Percentiles rank a stretch among this genome's conserved stretches.
Evolutionary conservation across 257 asterid genomes (phyloP).

Genomic region (Plantago major): DNA sequence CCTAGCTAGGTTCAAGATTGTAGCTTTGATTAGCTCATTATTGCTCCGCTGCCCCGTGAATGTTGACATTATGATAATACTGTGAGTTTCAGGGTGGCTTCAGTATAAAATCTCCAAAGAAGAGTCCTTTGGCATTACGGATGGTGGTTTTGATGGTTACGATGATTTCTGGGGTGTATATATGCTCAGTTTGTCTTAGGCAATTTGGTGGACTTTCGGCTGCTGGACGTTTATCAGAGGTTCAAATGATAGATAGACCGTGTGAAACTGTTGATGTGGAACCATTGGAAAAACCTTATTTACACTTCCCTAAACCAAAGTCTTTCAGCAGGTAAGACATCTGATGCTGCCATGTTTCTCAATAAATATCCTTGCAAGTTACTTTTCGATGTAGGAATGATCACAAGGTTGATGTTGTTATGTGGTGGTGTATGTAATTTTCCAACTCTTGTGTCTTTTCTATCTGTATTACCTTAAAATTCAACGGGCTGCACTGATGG

Average conservation of each 20-base stretch:
- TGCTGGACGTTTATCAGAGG: slow-evolving; percentile 29
- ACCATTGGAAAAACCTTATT: slow-evolving; percentile 51
- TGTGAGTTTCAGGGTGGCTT: slow-evolving; percentile 61
- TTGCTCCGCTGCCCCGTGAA: no score
- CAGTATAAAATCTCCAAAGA: slow-evolving; percentile 52
- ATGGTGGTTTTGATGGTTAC: slow-evolving; percentile 67
- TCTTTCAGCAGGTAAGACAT: slow-evolving; percentile 64
- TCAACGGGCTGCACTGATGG: background rate
- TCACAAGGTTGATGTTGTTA: background rate
- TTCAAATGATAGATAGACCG: slow-evolving; percentile 45
- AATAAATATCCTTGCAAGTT: slow-evolving; percentile 1
- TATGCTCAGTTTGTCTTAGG: slow-evolving; percentile 68
- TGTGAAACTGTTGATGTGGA: slow-evolving; percentile 45
- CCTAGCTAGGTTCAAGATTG: no score
- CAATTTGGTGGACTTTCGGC: slow-evolving; percentile 43
- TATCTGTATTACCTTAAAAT: no score
- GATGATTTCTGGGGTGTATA: slow-evolving; percentile 74
- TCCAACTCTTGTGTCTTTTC: background rate
- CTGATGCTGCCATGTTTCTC: background rate
- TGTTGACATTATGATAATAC: slow-evolving; percentile 17
- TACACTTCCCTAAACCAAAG: slow-evolving; percentile 77
- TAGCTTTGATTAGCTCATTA: slow-evolving; percentile 10
- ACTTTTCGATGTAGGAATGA: background rate
- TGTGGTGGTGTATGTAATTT: background rate
- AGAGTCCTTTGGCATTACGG: slow-evolving; percentile 55